Evolutionary conservation across 768 basidiomycete genomes (phyloP), one percentile per base, ranked within the genome.

Genomic region (Leccinum boreale): DNA sequence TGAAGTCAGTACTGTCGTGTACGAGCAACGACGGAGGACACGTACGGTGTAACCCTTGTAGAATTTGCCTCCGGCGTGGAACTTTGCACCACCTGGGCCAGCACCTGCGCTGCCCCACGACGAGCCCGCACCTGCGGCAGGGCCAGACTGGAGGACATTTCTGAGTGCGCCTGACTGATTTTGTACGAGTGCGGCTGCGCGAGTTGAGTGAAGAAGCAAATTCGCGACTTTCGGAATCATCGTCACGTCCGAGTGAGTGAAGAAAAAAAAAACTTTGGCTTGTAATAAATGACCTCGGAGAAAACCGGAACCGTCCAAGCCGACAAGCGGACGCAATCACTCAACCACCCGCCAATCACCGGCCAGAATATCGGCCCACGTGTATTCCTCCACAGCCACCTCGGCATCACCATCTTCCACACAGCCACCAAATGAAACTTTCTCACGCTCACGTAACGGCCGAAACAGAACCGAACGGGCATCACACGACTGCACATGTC

Each of bases 191-290:
- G 87, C 84, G 49, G 85, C 90, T 15, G 87, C 89, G 66, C 90
- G 86, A 14, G 86, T 81, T 0, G 88, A 89, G 62, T 86, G 85
- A 59, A 91, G 83, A 33, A 93, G 74, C 53, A 93, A 78, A n/a
- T 85, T 87, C 29, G 89, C 86, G 75, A 89, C 86, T 73, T 91
- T 90, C 52, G 91, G 90, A 67, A 94, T 76, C 91, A 93, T 93
- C 21, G 63, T 66, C 52, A 63, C n/a, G 31, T 33, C 31, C 28
- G 28, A 28, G 28, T 28, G 31, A 31, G 29, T 15, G 10, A 23
- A 5, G 28, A 12, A 58, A 61, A 62, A 60, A 60, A 66, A 69
- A 60, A 4, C 28, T 12, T 33, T 33, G 29, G 3, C 8, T 39
- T 39, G 36, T 17, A 5, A 53, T 59, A 65, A 62, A 23, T 14